Percentiles rank a stretch among this genome's conserved stretches.
These are phyloP conservation scores for Remersonia thermophila DNA, from an alignment of 2,329 filamentous ascomycete species.

Conservation along the genomic window DNA sequence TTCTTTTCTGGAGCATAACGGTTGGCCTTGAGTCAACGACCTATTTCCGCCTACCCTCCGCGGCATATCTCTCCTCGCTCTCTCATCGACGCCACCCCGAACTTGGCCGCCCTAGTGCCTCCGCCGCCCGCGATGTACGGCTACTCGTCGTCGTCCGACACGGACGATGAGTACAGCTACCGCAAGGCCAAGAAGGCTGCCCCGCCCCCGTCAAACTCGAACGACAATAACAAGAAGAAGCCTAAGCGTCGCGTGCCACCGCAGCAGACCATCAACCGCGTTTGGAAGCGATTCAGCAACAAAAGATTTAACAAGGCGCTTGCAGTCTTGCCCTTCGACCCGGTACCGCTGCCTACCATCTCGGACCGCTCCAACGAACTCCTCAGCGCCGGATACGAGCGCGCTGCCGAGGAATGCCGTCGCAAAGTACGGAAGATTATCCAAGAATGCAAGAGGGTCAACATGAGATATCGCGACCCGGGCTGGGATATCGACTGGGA, in stretches of 20 bases:
- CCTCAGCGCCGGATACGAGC: constrained; percentile 47
- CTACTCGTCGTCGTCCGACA: constrained; percentile 20
- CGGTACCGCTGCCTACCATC: constrained; percentile 38
- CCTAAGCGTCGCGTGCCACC: constrained; percentile 47
- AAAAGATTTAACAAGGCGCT: constrained; percentile 54
- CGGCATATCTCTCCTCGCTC: no score
- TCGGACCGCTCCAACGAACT: constrained; percentile 47
- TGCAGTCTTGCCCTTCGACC: constrained; percentile 51
- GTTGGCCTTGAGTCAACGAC: no score
- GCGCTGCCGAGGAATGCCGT: constrained; percentile 51
- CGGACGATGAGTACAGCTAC: constrained; percentile 19
- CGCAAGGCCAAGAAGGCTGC: constrained; percentile 16
- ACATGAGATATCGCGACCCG: constrained; percentile 66
- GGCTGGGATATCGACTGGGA: constrained; percentile 52
- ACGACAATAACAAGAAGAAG: constrained; percentile 37
- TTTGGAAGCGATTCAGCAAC: constrained; percentile 50
- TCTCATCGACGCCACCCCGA: no score
- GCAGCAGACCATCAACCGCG: constrained; percentile 53
- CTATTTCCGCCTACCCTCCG: no score
- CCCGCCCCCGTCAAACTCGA: constrained; percentile 9
- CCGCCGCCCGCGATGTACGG: constrained; percentile 17
- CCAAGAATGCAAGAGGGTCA: constrained; percentile 56
- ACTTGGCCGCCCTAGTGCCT: not conserved
- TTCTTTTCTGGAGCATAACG: no score
- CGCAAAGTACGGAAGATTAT: constrained; percentile 50